A percentile compares a stretch with the other conserved stretches of the same genome.
Conservation (phyloP, 805 yeast species). For the Candida caryicola region DNA sequence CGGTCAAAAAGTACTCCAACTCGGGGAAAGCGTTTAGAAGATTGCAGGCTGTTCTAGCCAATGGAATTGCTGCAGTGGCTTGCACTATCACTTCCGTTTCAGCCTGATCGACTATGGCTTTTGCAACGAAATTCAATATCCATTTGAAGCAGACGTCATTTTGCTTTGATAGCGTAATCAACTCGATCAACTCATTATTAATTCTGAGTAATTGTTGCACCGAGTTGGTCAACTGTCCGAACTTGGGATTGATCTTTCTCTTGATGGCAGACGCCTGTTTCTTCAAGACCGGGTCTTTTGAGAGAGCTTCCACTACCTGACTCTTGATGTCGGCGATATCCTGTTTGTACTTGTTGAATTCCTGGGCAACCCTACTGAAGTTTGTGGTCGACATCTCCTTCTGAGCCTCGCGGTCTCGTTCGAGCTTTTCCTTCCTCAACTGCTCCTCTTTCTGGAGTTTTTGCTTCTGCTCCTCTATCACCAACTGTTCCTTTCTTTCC, state of each 20-base stretch:
- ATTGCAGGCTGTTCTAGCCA: constrained; percentile 62
- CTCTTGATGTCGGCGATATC: constrained; percentile 58
- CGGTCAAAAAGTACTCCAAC: constrained; percentile 56
- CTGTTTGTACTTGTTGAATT: constrained; percentile 47
- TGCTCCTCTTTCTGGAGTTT: constrained; percentile 3
- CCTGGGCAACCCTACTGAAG: constrained; percentile 36
- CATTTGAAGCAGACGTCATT: constrained; percentile 60
- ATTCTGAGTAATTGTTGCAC: constrained; percentile 53
- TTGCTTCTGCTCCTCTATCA: constrained; percentile 16
- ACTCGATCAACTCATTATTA: constrained; percentile 46
- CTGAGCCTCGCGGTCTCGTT: constrained; percentile 17
- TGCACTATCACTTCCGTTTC: constrained; percentile 86
- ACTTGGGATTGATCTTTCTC: constrained; percentile 78
- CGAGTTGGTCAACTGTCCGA: constrained; percentile 87
- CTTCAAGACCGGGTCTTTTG: constrained; percentile 49
- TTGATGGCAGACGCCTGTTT: constrained; percentile 57
- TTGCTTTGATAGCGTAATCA: constrained; percentile 48
- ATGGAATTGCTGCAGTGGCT: constrained; percentile 73
- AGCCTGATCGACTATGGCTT: constrained; percentile 84
- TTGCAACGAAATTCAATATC: constrained; percentile 79
- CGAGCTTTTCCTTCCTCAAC: constrained; percentile 4
- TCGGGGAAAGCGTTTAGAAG: constrained; percentile 50
- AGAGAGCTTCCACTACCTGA: constrained; percentile 55
- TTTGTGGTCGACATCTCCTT: constrained; percentile 32
- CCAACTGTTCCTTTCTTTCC: constrained; percentile 10